Conservation (phyloP, 2,329 filamentous ascomycete species). For the Colletotrichum euphorbiae region DNA sequence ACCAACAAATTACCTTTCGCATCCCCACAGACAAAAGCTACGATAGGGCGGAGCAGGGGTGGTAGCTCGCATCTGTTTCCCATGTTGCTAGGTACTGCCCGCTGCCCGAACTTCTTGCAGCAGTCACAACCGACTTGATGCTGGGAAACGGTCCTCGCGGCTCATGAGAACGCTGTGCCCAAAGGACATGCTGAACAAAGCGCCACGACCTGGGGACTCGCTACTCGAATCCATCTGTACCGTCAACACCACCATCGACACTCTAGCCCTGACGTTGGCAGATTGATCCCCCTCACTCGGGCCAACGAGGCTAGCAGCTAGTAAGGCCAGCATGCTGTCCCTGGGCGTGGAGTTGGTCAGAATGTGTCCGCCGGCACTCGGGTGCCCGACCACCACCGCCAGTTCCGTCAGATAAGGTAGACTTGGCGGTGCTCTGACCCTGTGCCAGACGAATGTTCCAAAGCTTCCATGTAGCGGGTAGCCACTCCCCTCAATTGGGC, state of each 20-base stretch:
- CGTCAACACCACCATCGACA: conserved; percentile 1
- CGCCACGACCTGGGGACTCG: background rate
- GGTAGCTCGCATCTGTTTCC: conserved; percentile 33
- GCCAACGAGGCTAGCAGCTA: no score
- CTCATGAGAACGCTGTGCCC: conserved; percentile 1
- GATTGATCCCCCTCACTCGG: no score
- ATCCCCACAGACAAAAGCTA: conserved; percentile 39
- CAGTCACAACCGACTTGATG: conserved; percentile 9
- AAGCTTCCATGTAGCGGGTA: conserved; percentile 39
- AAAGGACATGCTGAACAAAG: background rate
- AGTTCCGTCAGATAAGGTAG: conserved; percentile 27
- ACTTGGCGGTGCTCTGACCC: conserved; percentile 35
- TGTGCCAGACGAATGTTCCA: conserved; percentile 36
- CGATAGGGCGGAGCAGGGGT: conserved; percentile 37
- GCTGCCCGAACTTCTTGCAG: conserved; percentile 1
- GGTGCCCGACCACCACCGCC: conserved; percentile 12
- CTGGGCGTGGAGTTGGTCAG: background rate
- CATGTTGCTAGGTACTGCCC: conserved; percentile 20
- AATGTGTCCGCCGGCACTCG: conserved; percentile 14
- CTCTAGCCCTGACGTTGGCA: background rate
- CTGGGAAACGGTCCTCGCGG: background rate
- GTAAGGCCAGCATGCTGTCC: background rate
- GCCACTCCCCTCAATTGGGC: conserved; percentile 29
- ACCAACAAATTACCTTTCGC: conserved; percentile 35
- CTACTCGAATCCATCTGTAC: no score